phyloP scores from a whole-genome alignment of 352 stramenopile species.

The Phytophthora litchii region DNA sequence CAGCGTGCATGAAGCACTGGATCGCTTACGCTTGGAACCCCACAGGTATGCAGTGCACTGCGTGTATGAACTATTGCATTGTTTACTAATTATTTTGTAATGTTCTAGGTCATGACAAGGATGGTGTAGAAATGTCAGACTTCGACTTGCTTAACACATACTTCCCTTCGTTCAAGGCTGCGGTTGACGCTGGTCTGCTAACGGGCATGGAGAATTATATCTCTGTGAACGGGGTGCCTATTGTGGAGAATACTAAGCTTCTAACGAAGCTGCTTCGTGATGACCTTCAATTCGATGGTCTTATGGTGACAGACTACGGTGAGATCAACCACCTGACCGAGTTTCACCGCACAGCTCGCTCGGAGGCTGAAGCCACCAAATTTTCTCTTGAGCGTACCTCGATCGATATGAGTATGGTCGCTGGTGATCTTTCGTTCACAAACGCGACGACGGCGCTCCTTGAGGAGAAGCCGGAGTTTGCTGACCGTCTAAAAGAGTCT shows the following conservation, averaged over 20 bases:
- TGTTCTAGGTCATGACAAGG: constrained; percentile 72
- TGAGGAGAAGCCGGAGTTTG: constrained; percentile 28
- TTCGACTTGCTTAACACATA: constrained; percentile 82
- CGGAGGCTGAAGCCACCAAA: constrained; percentile 51
- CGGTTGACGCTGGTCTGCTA: constrained; percentile 65
- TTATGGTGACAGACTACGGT: constrained; percentile 90
- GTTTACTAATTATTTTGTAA: too few species aligned
- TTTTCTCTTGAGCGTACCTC: constrained; percentile 66
- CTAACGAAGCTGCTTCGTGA: constrained; percentile 72
- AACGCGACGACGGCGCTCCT: constrained; percentile 45
- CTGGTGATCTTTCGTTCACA: constrained; percentile 40
- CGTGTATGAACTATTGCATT: too few species aligned
- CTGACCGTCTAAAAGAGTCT: constrained; percentile 52
- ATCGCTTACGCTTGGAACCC: constrained; percentile 78
- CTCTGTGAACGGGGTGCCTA: constrained; percentile 87
- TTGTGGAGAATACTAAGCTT: constrained; percentile 75
- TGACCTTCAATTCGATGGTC: constrained; percentile 76
- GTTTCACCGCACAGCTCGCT: constrained; percentile 48
- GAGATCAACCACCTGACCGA: constrained; percentile 87
- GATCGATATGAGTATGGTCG: constrained; percentile 92
- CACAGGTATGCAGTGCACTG: constrained; percentile 29
- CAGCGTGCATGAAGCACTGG: constrained; percentile 87
- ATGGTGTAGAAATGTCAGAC: constrained; percentile 60
- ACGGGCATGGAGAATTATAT: constrained; percentile 94
- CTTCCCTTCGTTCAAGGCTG: constrained; percentile 74